Evolutionary conservation across 2,329 filamentous ascomycete genomes (phyloP), one percentile per base, ranked within the genome.

Genomic region (Pseudofabraea citricarpa): DNA sequence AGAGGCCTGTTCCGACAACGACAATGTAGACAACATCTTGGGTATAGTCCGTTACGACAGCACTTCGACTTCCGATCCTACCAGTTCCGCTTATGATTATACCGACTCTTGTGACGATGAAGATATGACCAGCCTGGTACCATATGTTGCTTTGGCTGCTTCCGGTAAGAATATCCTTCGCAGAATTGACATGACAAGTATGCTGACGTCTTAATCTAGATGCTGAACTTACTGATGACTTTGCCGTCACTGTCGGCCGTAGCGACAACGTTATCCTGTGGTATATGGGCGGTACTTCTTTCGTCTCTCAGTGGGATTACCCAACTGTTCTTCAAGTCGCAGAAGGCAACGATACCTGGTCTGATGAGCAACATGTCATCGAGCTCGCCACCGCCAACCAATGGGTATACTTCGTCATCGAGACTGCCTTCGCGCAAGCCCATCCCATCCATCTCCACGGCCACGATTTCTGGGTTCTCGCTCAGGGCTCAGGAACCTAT

Each of bases 1-100:
- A 40, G 78, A 73, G 4, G 52, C 76, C 1, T 83, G 81, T 0
- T 75, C 72, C 6, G 68, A 86, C 36, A 69, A 81, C 31, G 56
- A 68, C 9, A 69, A 81, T 31, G 66, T 82, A 53, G 65, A 65
- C 2, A 62, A 62, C 38, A 56, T 63, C 49, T 66, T 57, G 32
- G 74, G 71, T 2, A 71, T 77, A 29, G 51, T 77, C 5, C 64
- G 61, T 40, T 68, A 67, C 7, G 35, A 37, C 8, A 46, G 65
- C 3, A 81, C 81, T 0, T 63, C 60, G 3, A 78, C 72, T 35
- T 54, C 54, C 18, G 20, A 24, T 1, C 54, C 56, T n/a, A 46
- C 43, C 10, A 47, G 48, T 7, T 47, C 18, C 0, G 52, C 47
- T 43, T 40, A 48, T 6, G 26, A 46, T 12, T 45, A 51, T 3